A percentile compares a stretch with the other conserved stretches of the same genome.
phyloP scores from a whole-genome alignment of 129 eudicot genomes.

The Ambrosia artemisiifolia region DNA sequence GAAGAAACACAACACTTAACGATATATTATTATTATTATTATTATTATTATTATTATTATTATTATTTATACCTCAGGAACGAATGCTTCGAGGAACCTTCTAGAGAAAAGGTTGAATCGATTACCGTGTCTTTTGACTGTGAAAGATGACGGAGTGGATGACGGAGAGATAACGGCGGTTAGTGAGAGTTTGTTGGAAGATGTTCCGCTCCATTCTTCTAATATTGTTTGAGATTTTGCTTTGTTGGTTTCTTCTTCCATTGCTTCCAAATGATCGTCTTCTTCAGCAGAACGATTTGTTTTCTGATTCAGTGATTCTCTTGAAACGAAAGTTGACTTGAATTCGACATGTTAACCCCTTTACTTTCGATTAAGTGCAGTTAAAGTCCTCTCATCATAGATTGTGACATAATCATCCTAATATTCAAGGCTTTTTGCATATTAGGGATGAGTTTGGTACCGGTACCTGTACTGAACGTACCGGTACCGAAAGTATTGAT shows the following conservation, averaged over 20 bases:
- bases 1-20: slow-evolving; percentile 6
- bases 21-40: not conserved
- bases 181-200: slow-evolving; percentile 56
- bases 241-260: slow-evolving; percentile 27
- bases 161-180: slow-evolving; percentile 63
- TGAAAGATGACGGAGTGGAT: slow-evolving; percentile 35
- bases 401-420: not conserved
- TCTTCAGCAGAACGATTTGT: not conserved
- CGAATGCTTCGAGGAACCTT: slow-evolving; percentile 75
- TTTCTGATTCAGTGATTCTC: not conserved
- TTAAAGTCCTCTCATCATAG: not conserved
- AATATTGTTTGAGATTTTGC: slow-evolving; percentile 28
- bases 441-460: no score
- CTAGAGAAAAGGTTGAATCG: slow-evolving; percentile 55
- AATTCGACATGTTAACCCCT: not conserved
- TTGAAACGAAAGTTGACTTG: slow-evolving; percentile 21
- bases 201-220: slow-evolving; percentile 84
- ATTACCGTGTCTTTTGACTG: slow-evolving; percentile 41
- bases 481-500: no score
- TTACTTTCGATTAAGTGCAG: not conserved
- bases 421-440: no score
- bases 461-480: no score
- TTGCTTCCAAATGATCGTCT: slow-evolving; percentile 23
- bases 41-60: not conserved
- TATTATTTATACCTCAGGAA: slow-evolving; percentile 77